phyloP scores from a whole-genome alignment of 202 grass and related monocot genomes.

The Panicum hallii region DNA sequence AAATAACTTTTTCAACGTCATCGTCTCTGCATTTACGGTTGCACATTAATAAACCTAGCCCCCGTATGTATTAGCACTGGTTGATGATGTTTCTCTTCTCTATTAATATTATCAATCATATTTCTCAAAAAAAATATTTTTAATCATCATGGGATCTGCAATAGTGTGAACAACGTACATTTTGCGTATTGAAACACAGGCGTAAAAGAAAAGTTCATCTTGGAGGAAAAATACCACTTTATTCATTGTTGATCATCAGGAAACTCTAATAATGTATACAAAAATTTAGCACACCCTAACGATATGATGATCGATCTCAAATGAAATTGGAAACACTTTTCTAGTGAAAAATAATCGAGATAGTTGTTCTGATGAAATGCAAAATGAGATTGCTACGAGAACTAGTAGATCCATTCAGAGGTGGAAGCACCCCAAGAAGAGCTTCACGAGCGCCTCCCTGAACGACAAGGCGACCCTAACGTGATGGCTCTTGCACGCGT shows the following conservation, averaged over 20 bases:
- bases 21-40: too few species aligned
- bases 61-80: too few species aligned
- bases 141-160: too few species aligned
- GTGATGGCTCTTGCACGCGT: neutral
- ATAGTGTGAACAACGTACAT: too few species aligned
- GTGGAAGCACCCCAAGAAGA: constrained; percentile 24
- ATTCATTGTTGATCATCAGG: neutral
- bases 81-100: too few species aligned
- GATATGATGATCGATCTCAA: neutral
- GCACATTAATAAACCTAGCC: too few species aligned
- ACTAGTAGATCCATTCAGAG: neutral
- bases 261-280: neutral
- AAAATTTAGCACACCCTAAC: neutral
- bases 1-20: too few species aligned
- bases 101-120: too few species aligned
- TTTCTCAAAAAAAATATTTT: too few species aligned
- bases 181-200: neutral
- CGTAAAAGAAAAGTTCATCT: neutral
- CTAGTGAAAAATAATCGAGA: neutral
- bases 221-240: neutral
- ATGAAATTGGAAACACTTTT: neutral
- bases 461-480: neutral
- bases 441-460: neutral
- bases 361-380: neutral
- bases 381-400: neutral